Base-by-base conservation (phyloP, 1,284 basidiomycete genomes). In the Naganishia sp. region DNA sequence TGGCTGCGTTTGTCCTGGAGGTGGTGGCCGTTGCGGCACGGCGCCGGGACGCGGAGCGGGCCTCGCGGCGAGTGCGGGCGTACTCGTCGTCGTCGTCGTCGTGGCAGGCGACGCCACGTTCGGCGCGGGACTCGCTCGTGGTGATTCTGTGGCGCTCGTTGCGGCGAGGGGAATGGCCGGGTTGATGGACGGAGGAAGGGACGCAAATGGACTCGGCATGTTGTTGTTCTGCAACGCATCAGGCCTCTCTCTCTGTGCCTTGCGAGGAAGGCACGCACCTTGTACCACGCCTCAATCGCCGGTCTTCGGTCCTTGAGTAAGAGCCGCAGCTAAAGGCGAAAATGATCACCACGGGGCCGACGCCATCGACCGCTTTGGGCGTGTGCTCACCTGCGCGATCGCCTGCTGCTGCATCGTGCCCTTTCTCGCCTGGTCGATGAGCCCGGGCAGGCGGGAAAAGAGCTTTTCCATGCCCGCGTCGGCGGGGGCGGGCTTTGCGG, bases 361-460 rank as follows among this genome's bases (percentile, higher is more conserved):
- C 21, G 21, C 21, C 21, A 21, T 16, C 44, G 7, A 46, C 6
- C 42, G 11, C 42, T 46, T 16, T 46, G 7, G 44, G 21, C 21
- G 21, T 21, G 21, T 21, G 21, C 21, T 21, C 11, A 49, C 59
- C 48, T 61, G 59, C n/a, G 16, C 21, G 9, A 42, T 61, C 33
- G 59, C 59, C 59, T 61, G 59, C 13, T 48, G 48, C 33, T 52
- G 48, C 59, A 61, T 52, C 23, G 48, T 61, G 2, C 59, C 59
- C 59, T 61, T 61, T 52, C 59, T 61, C 21, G 59, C 59, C 46
- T 61, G 59, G 2, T 61, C 59, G 6, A 61, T 61, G 48, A 61
- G 21, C 36, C 36, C 23, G 21, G 59, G 59, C 59, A 61, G 7
- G 25, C 59, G 59, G 11, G 48, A 50, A 28, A 61, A 61, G 21